phyloP scores from a whole-genome alignment of 1,139 yeast species.

The Blastobotrys proliferans region DNA sequence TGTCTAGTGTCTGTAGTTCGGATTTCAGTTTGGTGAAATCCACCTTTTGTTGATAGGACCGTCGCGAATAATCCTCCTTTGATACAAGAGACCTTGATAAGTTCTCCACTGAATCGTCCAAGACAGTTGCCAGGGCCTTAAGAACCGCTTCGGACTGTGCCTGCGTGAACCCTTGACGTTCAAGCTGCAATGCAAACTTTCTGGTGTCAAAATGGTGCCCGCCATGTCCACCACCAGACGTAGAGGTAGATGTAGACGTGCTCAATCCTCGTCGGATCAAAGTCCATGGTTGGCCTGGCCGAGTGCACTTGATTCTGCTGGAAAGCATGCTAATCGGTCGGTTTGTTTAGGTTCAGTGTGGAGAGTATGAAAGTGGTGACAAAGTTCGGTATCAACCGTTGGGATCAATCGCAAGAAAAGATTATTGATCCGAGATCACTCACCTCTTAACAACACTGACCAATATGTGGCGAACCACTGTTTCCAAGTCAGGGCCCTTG shows the following conservation, averaged over 20 bases:
- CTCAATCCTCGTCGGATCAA: conserved; percentile 1
- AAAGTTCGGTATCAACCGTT: too few relatives aligned
- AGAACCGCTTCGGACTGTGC: conserved; percentile 82
- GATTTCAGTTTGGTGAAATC: conserved; percentile 93
- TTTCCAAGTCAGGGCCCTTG: too few relatives aligned
- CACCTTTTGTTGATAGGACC: conserved; percentile 92
- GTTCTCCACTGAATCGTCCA: conserved; percentile 75
- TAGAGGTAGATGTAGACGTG: neutral
- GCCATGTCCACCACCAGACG: conserved; percentile 5
- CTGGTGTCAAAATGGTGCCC: conserved; percentile 65
- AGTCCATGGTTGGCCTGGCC: too few relatives aligned
- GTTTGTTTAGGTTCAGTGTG: too few relatives aligned
- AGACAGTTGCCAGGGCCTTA: conserved; percentile 65
- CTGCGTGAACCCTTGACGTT: conserved; percentile 65
- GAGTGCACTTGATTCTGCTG: too few relatives aligned
- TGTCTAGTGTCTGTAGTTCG: conserved; percentile 83
- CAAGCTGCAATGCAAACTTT: conserved; percentile 63
- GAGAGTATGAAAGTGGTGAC: too few relatives aligned
- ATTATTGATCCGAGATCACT: too few relatives aligned
- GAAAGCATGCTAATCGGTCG: too few relatives aligned
- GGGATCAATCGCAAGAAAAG: too few relatives aligned
- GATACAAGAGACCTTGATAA: conserved; percentile 75
- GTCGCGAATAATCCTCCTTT: conserved; percentile 73
- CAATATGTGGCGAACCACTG: too few relatives aligned
- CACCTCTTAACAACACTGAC: too few relatives aligned